phyloP scores from a whole-genome alignment of 2,329 filamentous ascomycete species.

The Pseudovirgaria hyperparasitica region DNA sequence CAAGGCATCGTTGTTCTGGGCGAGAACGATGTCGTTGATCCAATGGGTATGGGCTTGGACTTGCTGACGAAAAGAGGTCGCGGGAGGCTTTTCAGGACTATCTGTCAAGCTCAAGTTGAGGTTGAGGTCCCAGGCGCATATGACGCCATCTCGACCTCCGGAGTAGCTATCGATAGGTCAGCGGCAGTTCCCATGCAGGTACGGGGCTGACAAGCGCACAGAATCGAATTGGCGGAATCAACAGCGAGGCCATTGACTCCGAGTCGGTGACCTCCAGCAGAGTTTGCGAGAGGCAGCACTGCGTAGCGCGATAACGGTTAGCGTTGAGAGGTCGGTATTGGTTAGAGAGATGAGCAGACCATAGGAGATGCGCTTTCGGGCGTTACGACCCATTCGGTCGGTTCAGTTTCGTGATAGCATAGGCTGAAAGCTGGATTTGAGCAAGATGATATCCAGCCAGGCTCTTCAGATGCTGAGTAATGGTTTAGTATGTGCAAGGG shows the following conservation, averaged over 20 bases:
- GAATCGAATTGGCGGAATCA: conserved; percentile 67
- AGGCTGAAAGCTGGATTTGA: too few species aligned
- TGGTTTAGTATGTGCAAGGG: too few species aligned
- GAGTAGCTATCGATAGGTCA: conserved; percentile 71
- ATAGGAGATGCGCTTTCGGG: conserved; percentile 41
- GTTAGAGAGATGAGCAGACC: conserved; percentile 21
- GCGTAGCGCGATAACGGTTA: conserved; percentile 9
- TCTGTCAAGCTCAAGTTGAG: conserved; percentile 44
- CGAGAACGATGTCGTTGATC: conserved; percentile 85
- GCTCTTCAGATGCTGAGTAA: too few species aligned
- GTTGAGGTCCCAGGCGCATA: conserved; percentile 90
- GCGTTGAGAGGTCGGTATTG: conserved; percentile 2
- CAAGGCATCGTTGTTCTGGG: conserved; percentile 63
- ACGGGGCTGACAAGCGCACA: conserved; percentile 45
- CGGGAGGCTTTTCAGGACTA: conserved; percentile 28
- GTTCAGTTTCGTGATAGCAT: too few species aligned
- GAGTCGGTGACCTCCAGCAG: conserved; percentile 73
- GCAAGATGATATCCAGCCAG: too few species aligned
- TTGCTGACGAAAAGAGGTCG: conserved; percentile 46
- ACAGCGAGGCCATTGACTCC: conserved; percentile 92
- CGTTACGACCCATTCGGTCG: conserved; percentile 42
- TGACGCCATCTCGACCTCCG: conserved; percentile 83
- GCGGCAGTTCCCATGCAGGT: conserved; percentile 8
- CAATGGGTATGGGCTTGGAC: conserved; percentile 84
- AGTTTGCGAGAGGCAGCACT: conserved; percentile 63